Base-by-base conservation (phyloP, 2,329 filamentous ascomycete species). In the Scopulariopsis brevicaulis region DNA sequence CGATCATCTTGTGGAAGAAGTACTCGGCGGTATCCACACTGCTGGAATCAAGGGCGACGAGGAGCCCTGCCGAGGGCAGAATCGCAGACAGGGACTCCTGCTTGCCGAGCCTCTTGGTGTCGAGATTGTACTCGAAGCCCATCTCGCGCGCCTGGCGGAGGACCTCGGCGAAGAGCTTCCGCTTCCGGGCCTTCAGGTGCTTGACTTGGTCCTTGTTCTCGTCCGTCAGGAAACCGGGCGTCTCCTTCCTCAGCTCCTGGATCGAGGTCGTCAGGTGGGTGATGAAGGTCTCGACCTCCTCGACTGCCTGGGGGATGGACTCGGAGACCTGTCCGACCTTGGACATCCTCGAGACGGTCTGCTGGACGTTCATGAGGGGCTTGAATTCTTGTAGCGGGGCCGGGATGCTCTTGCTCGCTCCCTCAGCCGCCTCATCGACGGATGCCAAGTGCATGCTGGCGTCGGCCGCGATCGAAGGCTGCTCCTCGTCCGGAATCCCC, bases 121-220 rank as follows among this genome's bases (percentile, higher is more conserved):
- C 84, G 18, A 96, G 77, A 67, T 96, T 96, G 56, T 86, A 84
- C 64, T 86, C 87, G 64, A 99, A 82, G 4, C 94, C 94, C 93
- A 99, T 97, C 59, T 86, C 82, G 40, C 90, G 84, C 32, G 96
- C 75, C 24, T 85, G 83, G 66, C 89, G 92, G 62, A 99, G 74
- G 0, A 89, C 92, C 64, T 97, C 93, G 1, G 90, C 89, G 65
- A 96, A 94, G 15, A 97, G 80, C 64, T 91, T 92, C 51, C 90
- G 84, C 73, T 99, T 99, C 65, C 90, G 83, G 2, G 84, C 85
- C 75, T 96, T 97, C 63, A 97, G 82, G 69, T 96, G 90, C 70
- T 95, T 92, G 60, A 96, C 83, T 18, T 81, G 70, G 12, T 85
- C 81, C 67, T 92, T 93, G 70, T 94, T 96, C 51, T 96, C 92